Evolutionary conservation across 345 rosid species (phyloP).

Genomic region (Punica granatum): DNA sequence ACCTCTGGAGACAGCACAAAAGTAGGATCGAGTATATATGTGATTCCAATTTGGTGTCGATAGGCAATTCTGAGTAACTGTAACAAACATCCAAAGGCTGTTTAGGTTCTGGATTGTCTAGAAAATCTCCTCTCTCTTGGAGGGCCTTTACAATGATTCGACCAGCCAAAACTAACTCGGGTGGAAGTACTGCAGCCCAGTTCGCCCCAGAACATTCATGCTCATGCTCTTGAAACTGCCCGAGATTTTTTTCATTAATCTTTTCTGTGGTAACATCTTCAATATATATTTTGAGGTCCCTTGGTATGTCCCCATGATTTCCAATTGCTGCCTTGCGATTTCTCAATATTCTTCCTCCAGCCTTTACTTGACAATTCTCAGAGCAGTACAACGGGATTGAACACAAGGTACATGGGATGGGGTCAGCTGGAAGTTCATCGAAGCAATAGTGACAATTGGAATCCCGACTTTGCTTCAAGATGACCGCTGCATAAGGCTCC

Average conservation of each 20-base stretch:
- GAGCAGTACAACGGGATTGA: conserved; percentile 74
- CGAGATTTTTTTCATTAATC: conserved; percentile 17
- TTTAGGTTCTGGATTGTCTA: conserved; percentile 22
- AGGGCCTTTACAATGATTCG: conserved; percentile 49
- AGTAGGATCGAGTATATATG: conserved; percentile 62
- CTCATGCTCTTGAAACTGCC: conserved; percentile 54
- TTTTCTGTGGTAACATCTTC: conserved; percentile 22
- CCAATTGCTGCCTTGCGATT: conserved; percentile 17
- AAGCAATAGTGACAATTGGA: conserved; percentile 83
- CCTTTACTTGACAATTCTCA: conserved; percentile 45
- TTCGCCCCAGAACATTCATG: conserved; percentile 73
- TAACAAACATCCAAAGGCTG: conserved; percentile 54
- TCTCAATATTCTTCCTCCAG: conserved; percentile 35
- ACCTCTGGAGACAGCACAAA: conserved; percentile 49
- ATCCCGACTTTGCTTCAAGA: conserved; percentile 59
- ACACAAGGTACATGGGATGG: conserved; percentile 68
- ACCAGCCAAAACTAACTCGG: conserved; percentile 74
- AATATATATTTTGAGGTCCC: conserved; percentile 31
- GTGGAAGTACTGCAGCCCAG: conserved; percentile 74
- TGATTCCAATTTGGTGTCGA: conserved; percentile 66
- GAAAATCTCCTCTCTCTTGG: conserved; percentile 24
- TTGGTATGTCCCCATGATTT: conserved; percentile 17
- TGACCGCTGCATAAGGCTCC: conserved; percentile 67
- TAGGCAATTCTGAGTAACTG: conserved; percentile 43
- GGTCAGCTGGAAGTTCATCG: conserved; percentile 61